phyloP scores from a whole-genome alignment of 495 filamentous ascomycete genomes.

The Durotheca rogersii region DNA sequence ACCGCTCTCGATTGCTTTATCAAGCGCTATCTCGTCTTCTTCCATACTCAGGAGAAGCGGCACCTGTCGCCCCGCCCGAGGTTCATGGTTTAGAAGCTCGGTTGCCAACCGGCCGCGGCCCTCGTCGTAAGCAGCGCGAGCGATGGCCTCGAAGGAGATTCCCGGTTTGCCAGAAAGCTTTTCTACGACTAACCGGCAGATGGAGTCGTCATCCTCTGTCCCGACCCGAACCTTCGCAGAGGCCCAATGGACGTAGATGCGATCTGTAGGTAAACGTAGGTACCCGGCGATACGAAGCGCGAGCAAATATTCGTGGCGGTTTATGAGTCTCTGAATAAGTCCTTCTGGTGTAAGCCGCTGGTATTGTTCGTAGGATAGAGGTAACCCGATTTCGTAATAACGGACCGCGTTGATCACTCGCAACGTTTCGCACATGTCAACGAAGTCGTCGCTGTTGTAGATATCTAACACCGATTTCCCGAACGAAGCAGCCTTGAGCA shows the following conservation, averaged over 20 bases:
- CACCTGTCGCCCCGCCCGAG: slow-evolving; percentile 90
- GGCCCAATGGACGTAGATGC: slow-evolving; percentile 95
- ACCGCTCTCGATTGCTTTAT: slow-evolving; percentile 95
- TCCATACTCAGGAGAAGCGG: slow-evolving; percentile 94
- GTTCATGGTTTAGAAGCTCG: slow-evolving; percentile 87
- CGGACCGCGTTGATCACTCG: slow-evolving; percentile 89
- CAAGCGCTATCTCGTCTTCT: slow-evolving; percentile 90
- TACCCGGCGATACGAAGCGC: slow-evolving; percentile 89
- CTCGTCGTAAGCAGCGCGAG: slow-evolving; percentile 93
- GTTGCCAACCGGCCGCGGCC: slow-evolving; percentile 84
- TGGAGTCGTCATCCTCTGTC: slow-evolving; percentile 79
- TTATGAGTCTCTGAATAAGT: slow-evolving; percentile 79
- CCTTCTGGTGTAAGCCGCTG: slow-evolving; percentile 84
- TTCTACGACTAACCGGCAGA: slow-evolving; percentile 83
- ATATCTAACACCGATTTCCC: slow-evolving; percentile 96
- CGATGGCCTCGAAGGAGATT: slow-evolving; percentile 93
- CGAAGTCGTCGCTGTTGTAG: slow-evolving; percentile 96
- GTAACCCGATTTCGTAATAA: slow-evolving; percentile 86
- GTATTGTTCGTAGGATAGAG: slow-evolving; percentile 88
- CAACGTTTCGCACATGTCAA: slow-evolving; percentile 94
- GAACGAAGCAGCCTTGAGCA: slow-evolving; percentile 92
- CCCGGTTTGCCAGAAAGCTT: slow-evolving; percentile 83
- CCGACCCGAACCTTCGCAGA: slow-evolving; percentile 87
- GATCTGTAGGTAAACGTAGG: slow-evolving; percentile 79
- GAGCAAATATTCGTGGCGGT: slow-evolving; percentile 86